Conservation (phyloP, 331 rosid species). For the Spiraea crenata region DNA sequence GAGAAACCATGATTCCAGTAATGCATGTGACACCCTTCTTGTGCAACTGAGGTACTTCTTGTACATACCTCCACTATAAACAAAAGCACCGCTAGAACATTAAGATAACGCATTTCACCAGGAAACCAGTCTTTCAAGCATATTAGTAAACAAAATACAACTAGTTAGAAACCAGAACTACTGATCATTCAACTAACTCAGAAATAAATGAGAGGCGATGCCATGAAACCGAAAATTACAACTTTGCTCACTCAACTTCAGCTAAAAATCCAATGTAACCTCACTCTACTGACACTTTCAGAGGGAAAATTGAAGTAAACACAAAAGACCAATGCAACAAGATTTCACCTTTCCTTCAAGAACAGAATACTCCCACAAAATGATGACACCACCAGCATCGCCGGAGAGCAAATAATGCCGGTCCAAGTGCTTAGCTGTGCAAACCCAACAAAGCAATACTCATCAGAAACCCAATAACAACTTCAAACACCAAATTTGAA, state of each 20-base stretch:
- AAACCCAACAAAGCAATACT: neutral
- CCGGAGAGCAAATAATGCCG: constrained; percentile 83
- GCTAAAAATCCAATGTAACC: neutral
- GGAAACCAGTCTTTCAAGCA: neutral
- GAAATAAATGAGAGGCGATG: neutral
- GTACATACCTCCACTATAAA: constrained; percentile 74
- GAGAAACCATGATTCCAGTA: constrained; percentile 71
- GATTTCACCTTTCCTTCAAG: constrained; percentile 58
- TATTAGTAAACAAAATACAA: neutral
- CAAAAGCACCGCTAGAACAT: constrained; percentile 5
- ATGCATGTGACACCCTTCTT: constrained; percentile 95
- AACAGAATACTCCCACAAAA: constrained; percentile 71
- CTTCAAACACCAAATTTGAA: neutral
- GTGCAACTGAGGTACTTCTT: constrained; percentile 69
- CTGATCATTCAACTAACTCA: neutral
- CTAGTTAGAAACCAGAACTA: neutral
- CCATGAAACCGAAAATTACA: constrained; percentile 1
- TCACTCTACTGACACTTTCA: neutral
- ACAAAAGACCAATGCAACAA: neutral
- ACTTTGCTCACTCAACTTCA: neutral
- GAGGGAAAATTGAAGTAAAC: neutral
- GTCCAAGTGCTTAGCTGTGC: constrained; percentile 63
- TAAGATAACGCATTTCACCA: constrained; percentile 1
- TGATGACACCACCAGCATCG: constrained; percentile 75
- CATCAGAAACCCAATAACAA: neutral